Evolutionary conservation across 768 basidiomycete genomes (phyloP), one percentile per base, ranked within the genome.

Genomic region (Pilatotrama ljubarskyi): DNA sequence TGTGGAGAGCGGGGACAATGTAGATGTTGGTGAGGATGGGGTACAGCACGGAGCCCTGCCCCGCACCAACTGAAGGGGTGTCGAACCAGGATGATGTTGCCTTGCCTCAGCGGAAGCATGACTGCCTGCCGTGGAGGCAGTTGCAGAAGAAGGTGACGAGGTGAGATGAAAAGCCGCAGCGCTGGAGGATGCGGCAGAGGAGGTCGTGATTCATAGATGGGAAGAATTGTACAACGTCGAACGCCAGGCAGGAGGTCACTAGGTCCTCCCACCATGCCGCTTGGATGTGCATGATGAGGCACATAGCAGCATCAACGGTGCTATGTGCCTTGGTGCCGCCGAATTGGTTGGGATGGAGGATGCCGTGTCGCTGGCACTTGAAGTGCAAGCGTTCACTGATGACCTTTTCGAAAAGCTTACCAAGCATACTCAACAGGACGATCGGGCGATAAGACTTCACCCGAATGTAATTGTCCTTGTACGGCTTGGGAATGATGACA

Each of bases 391-490:
- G 57, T 13, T 54, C 36, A 1, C 63, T 59, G 13, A 68, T 38
- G 17, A 69, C 32, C 51, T 66, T 68, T 49, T 68, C 68, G 3
- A 63, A 35, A 6, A 67, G 61, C 52, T 72, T 72, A 1, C 66
- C 68, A 0, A 72, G 17, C 41, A 50, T 62, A 38, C 66, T 59
- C 10, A 70, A 58, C 0, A 72, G 66, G 1, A 66, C 63, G 42
- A 72, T 71, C 0, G 64, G 69, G 42, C 68, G 64, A 57, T 69
- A 72, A 1, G 69, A 64, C 50, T 69, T 70, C 1, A 68, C 56
- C 4, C 51, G 37, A 1, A 55, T 29, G 46, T 70, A 67, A 52
- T 68, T 67, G 2, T 56, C 51, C 50, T 67, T 67, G 24, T 63
- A 48, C 1, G 67, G 69, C 55, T 72, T 72, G 4, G 66, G 62